Evolutionary conservation across 345 rosid species (phyloP).

Genomic region (sweet orange (Citrus sinensis)): DNA sequence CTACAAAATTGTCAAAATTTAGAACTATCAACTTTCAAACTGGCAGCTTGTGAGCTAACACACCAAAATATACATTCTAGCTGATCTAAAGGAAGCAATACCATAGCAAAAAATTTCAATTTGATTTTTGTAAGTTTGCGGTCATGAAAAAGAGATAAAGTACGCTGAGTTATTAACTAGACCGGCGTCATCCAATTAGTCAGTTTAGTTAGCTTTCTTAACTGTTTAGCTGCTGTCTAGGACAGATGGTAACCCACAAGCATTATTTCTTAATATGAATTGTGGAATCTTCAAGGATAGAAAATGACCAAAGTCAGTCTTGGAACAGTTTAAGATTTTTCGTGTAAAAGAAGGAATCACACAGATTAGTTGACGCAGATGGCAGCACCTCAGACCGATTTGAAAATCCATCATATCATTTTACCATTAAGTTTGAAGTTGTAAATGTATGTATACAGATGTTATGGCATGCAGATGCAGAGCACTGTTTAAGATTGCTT

Average conservation of each 20-base stretch:
- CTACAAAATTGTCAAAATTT: neutral
- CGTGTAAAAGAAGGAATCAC: neutral
- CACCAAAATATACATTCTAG: neutral
- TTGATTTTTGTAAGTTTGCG: neutral
- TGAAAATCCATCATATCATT: too few species aligned
- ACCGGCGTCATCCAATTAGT: neutral
- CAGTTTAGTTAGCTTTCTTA: neutral
- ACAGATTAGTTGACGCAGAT: neutral
- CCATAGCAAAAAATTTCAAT: neutral
- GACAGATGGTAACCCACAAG: neutral
- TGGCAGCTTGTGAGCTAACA: neutral
- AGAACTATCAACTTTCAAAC: neutral
- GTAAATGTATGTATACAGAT: neutral
- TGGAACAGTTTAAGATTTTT: neutral
- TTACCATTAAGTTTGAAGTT: neutral
- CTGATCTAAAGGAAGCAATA: neutral
- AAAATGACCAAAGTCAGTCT: neutral
- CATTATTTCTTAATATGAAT: neutral
- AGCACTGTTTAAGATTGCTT: neutral
- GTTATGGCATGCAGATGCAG: neutral
- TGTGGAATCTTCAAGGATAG: neutral
- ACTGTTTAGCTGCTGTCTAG: neutral
- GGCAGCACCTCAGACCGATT: too few species aligned
- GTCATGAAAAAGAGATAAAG: neutral
- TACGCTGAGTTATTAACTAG: neutral